These are phyloP conservation scores for Nemania diffusa DNA, from an alignment of 2,329 filamentous ascomycete species.

Conservation along the genomic window DNA sequence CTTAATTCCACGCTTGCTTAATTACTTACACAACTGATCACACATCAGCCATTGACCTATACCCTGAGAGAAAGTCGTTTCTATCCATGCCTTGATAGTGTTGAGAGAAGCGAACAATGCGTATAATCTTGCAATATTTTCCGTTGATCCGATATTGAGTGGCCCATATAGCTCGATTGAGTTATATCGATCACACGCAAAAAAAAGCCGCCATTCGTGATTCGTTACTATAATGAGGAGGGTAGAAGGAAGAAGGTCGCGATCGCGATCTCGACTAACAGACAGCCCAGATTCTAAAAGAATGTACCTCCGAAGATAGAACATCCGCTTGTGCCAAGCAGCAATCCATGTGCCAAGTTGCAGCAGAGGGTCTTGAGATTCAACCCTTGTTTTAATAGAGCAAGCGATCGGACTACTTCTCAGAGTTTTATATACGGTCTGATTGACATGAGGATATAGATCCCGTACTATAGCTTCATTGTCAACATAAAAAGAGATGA, in stretches of 20 bases:
- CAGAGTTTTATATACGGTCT: background rate
- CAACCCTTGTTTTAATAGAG: constrained; percentile 7
- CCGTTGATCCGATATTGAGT: background rate
- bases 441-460: background rate
- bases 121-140: background rate
- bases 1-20: background rate
- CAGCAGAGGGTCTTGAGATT: constrained; percentile 3
- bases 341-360: constrained; percentile 17
- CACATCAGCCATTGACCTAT: background rate
- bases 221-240: background rate
- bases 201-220: background rate
- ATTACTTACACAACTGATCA: background rate
- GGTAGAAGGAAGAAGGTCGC: background rate
- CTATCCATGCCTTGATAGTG: background rate
- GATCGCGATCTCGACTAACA: background rate
- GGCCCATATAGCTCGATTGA: background rate
- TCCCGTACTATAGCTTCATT: background rate
- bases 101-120: background rate
- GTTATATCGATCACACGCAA: background rate
- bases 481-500: background rate
- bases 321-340: constrained; percentile 23
- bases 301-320: constrained; percentile 2
- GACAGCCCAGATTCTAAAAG: background rate
- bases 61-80: background rate
- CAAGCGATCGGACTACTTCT: constrained; percentile 19